Base-by-base conservation (phyloP, 306 rosid species). In the Dalbergia cochinchinensis region DNA sequence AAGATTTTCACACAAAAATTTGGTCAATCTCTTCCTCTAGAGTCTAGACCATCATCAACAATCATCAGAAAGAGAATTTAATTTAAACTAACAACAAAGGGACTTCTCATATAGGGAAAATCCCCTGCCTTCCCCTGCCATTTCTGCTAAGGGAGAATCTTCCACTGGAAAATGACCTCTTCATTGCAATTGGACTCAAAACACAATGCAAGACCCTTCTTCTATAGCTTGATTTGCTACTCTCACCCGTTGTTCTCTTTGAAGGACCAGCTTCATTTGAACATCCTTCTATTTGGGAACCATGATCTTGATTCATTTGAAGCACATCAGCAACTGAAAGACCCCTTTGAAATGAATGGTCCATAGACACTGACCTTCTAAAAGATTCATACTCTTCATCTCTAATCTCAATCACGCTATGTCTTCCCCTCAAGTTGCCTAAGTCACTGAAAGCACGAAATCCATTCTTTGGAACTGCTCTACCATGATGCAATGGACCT, bases 91-190 rank as follows among this genome's bases (percentile, higher is more conserved):
- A 44, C 7, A 55, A 55, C 4, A 57, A 7, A 39, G 15, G 22
- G 7, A 73, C 41, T 76, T 64, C 61, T 88, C 82, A 92, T 26
- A 89, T 35, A 31, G 91, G 94, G 82, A 89, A 71, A 59, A 69
- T 69, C 39, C 92, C 79, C 69, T 85, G 89, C 50, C 85, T 74
- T 65, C 87, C 88, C 88, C 94, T 88, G 61, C 91, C 88, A 73
- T 80, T 88, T 82, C 86, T 88, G 19, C 83, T 61, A 48, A 85
- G 80, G 1, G 85, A 91, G 83, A 92, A 85, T 74, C 99, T 89
- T 18, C 97, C 96, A 77, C 97, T 86, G 5, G 98, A 92, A 82
- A 92, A 88, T 11, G 97, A 93, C 80, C 98, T 92, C 94, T 91
- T 94, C 94, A 92, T 90, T 69, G 91, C 77, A 80, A 86, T 86